Base-by-base conservation (phyloP, 768 basidiomycete species). In the Tremella fuciformis region DNA sequence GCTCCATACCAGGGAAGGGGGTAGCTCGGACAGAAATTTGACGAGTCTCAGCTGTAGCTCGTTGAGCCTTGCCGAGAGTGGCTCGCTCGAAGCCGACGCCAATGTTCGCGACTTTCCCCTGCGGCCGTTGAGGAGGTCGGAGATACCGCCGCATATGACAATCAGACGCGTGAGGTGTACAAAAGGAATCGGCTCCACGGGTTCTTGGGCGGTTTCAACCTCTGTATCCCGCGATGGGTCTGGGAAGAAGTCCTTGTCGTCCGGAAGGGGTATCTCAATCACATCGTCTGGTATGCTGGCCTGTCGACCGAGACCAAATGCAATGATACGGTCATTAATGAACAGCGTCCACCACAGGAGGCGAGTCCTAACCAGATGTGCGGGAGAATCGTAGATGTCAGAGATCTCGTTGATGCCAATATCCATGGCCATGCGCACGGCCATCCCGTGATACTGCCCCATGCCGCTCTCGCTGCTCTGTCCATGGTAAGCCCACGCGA, bases 211-310 rank as follows among this genome's bases (percentile, higher is more conserved):
- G 1, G 50, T 50, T 15, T 46, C 24, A 9, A n/a, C 56, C n/a
- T 51, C 53, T 21, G 55, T 42, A 50, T 70, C 61, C 13, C 63
- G 58, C 2, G 66, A 34, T 16, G 70, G 70, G 50, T 66, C 70
- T 18, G 70, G 70, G 42, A 67, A 68, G 34, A 75, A 58, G 44
- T 75, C 70, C 22, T 61, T 56, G 39, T 72, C 70, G 11, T 41
- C 47, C 11, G 73, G 73, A n/a, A 75, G 42, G 13, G 73, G 70
- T 9, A 75, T 62, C 53, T 75, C 70, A n/a, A 75, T 65, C 50
- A 67, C 60, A 26, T 67, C 66, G 38, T 75, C 73, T 3, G 62
- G 66, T 22, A 75, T 72, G 2, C 55, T 58, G 16, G 59, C 58
- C n/a, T 54, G 57, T 53, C 60, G 48, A 26, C 66, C 65, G 15